Base-by-base conservation (phyloP, 768 basidiomycete genomes). In the Dacryopinax primogenitus region DNA sequence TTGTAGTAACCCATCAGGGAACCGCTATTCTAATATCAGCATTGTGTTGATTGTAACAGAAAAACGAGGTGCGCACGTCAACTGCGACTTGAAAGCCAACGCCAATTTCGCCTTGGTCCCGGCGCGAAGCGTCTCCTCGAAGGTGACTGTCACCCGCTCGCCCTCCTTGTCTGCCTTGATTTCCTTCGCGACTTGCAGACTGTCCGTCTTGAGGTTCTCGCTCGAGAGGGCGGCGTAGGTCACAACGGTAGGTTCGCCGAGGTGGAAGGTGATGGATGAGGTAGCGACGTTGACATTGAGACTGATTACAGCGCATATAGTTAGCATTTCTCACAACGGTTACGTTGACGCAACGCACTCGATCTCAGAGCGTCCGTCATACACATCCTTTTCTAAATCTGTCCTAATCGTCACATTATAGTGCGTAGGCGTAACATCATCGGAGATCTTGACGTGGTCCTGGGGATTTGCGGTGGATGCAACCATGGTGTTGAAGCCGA, bases 41-140 rank as follows among this genome's bases (percentile, higher is more conserved):
- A 18, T 18, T 18, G 41, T 44, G 18, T 18, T 6, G 7, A 6
- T 15, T 44, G 37, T 58, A 9, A 30, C 3, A 32, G 12, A 58
- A 9, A 18, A 18, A 32, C 3, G 11, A 58, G 12, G 37, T 39
- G 11, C 51, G 51, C 26, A 58, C 1, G 80, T 83, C 47, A 98
- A 78, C 69, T 82, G 78, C 13, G 84, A 85, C 63, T 76, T 78
- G 76, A 89, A 96, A 1, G 78, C 77, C 63, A 93, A 76, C 68
- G 80, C 83, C 63, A 98, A 74, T 68, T 84, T 82, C 35, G 85
- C 88, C 71, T 85, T 85, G 62, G 87, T 81, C 30, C 84, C 84
- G 28, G 83, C 82, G 0, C 85, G 83, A n/a, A 93, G 78, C 15
- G 76, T 72, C 1, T 75, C 77, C 1, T 83, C 73, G 66, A 96